Percentiles rank a stretch among this genome's conserved stretches.
Evolutionary conservation across 805 yeast species (phyloP).

Genomic region (Ogataea paradorogensis): DNA sequence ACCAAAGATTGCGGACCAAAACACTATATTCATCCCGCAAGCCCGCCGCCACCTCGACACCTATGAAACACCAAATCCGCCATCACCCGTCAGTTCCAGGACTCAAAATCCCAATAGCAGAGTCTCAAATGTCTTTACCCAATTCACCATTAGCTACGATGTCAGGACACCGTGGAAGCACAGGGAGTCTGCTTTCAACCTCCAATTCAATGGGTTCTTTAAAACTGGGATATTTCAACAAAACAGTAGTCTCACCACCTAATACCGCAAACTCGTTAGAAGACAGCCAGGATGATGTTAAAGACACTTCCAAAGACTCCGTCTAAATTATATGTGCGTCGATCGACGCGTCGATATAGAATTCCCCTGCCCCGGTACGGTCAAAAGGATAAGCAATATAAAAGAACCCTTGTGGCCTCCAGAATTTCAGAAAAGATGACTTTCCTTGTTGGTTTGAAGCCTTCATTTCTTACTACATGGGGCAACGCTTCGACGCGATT

Average conservation of each 20-base stretch:
- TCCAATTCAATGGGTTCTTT: conserved; percentile 1
- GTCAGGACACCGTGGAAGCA: neutral
- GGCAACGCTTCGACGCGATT: neutral
- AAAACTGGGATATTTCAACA: neutral
- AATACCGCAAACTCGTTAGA: neutral
- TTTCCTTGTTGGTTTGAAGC: conserved; percentile 7
- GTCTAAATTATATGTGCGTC: conserved; percentile 1
- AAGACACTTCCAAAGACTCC: conserved; percentile 4
- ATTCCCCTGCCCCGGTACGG: conserved; percentile 9
- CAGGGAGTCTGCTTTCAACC: neutral
- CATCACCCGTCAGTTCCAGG: conserved; percentile 10
- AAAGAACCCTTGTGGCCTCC: neutral
- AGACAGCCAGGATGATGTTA: conserved; percentile 3
- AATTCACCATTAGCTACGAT: conserved; percentile 11
- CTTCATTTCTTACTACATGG: conserved; percentile 9
- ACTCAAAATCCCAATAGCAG: conserved; percentile 4
- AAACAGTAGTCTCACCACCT: neutral
- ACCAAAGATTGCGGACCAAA: conserved; percentile 8
- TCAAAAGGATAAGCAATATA: conserved; percentile 7
- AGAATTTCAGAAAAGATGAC: conserved; percentile 1
- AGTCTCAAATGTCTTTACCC: conserved; percentile 9
- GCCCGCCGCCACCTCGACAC: conserved; percentile 6
- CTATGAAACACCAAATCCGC: conserved; percentile 4
- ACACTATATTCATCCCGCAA: conserved; percentile 8
- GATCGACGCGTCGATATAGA: conserved; percentile 10